Evolutionary conservation across 1,139 yeast genomes (phyloP), one percentile per base, ranked within the genome.

Genomic region (Kodamaea derodonti): DNA sequence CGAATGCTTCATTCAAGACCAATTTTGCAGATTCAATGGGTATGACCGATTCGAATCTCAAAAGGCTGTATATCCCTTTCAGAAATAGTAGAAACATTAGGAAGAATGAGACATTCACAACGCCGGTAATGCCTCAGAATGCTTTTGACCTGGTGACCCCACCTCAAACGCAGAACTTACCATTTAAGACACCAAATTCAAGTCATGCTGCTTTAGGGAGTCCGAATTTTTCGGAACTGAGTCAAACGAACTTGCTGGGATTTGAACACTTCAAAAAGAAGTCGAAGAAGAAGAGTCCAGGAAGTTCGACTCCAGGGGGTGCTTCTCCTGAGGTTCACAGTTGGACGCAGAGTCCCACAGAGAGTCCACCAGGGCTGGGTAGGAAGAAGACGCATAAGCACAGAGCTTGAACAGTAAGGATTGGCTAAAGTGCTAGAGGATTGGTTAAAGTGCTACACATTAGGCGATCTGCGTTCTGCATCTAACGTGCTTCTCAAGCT

Each of bases 1-100:
- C 95, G 1, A 80, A 79, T 32, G 67, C 85, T 2, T 83, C 94
- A 2, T 86, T 85, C 65, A 80, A 81, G 51, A 80, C 83, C 7
- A 75, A 84, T 22, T 65, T 85, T 47, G 88, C 82, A 0, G 86
- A 80, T 43, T 72, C 81, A 3, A 73, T 75, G 46, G 72, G 69
- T 2, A n/a, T 24, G 9, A 15, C 28, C 8, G 28, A 22, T 17
- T 31, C 35, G 22, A 44, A 43, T 12, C 43, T 58, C 10, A 65
- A 60, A 39, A 48, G 67, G 34, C 67, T 72, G 6, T 69, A 68
- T 41, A 62, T 69, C 35, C 75, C 75, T n/a, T 69, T 69, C 49
- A 49, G 72, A 36, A 60, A 56, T 36, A 60, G 64, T 29, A 53
- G 63, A 37, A 51, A 28, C 33, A 26, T 37, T 14, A 40, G 34